phyloP scores from a whole-genome alignment of 495 filamentous ascomycete species.

The Podospora comata region DNA sequence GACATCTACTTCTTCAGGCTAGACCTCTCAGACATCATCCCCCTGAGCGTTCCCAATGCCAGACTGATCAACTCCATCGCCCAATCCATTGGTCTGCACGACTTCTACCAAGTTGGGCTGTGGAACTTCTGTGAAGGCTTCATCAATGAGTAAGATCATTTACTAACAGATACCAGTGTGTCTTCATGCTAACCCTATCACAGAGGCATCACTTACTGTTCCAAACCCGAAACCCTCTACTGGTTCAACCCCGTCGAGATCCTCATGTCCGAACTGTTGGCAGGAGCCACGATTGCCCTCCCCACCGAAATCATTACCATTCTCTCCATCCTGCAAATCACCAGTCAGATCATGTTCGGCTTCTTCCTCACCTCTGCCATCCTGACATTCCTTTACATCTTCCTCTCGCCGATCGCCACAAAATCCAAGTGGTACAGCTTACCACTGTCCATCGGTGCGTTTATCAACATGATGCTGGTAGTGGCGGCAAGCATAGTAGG shows the following conservation, averaged over 20 bases:
- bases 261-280: slow-evolving; percentile 68
- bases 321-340: slow-evolving; percentile 68
- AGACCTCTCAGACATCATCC: slow-evolving; percentile 80
- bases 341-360: slow-evolving; percentile 88
- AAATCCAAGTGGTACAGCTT: slow-evolving; percentile 48
- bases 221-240: slow-evolving; percentile 63
- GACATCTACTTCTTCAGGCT: slow-evolving; percentile 79
- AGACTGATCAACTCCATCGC: slow-evolving; percentile 82
- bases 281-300: slow-evolving; percentile 80
- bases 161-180: not conserved
- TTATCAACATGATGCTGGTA: slow-evolving; percentile 64
- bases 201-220: slow-evolving; percentile 71
- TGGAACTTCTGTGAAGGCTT: slow-evolving; percentile 92
- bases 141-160: slow-evolving; percentile 44
- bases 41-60: slow-evolving; percentile 68
- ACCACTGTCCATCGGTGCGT: slow-evolving; percentile 54
- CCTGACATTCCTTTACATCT: slow-evolving; percentile 60
- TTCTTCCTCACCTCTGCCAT: slow-evolving; percentile 71
- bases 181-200: slow-evolving; percentile 10
- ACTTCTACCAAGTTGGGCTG: slow-evolving; percentile 90
- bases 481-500: slow-evolving; percentile 69
- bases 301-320: slow-evolving; percentile 68
- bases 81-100: slow-evolving; percentile 81
- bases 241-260: slow-evolving; percentile 90
- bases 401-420: slow-evolving; percentile 40